Evolutionary conservation across 768 basidiomycete genomes (phyloP), one percentile per base, ranked within the genome.

Genomic region (Kwoniella mangroviensis): DNA sequence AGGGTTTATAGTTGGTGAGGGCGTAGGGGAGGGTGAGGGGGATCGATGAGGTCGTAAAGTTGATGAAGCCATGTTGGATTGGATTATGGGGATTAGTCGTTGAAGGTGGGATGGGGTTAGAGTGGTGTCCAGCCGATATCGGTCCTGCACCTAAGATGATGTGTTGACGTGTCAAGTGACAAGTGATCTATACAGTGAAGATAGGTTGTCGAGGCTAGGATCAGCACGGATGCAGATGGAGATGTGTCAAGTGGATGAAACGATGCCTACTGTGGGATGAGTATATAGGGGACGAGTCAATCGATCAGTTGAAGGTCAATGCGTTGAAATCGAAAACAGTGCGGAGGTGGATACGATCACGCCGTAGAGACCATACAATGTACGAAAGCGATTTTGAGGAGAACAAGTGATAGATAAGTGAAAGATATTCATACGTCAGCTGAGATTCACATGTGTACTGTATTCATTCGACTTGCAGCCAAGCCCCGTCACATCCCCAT

Each of bases 11-110:
- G 68, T 55, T 9, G 65, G 51, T 13, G 72, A 70, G 4, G 79
- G 72, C 5, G 72, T 49, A 11, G 74, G 78, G 17, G 75, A 74
- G 5, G 79, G 79, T 3, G 79, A 80, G 26, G 79, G 79, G 12
- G 79, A 80, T 57, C 79, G 75, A 53, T 78, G 79, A 24, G 79
- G 77, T 40, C 79, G 70, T 13, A 80, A 73, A 22, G 79, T 80
- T 45, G 75, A 74, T 13, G 79, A 80, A 15, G 77, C 77, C 79
- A 80, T 80, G 13, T 22, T 73, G 59, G 19, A 26, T 22, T 26
- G 40, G 17, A 26, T 19, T 12, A 13, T 57, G 53, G 21, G 28
- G 13, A 34, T 7, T 7, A 7, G 34, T 34, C 34, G 34, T 34
- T 34, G 4, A 34, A 34, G 34, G 34, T 34, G 34, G 34, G 34